These are phyloP conservation scores for Lentinula lateritia DNA, from an alignment of 768 basidiomycete species.

Conservation along the genomic window DNA sequence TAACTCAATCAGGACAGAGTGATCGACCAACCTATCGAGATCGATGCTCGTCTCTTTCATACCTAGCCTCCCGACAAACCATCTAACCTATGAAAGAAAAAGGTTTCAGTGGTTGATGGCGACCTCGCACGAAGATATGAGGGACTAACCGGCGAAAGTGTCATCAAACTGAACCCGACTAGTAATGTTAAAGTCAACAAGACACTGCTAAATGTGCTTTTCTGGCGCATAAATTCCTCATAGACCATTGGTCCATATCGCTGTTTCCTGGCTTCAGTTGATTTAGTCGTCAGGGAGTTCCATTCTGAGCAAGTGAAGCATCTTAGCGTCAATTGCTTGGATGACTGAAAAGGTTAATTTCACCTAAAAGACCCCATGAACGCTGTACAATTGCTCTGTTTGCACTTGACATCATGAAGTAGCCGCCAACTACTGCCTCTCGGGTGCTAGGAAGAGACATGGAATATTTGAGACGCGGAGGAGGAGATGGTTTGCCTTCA, in stretches of 20 bases:
- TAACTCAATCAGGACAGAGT: neutral
- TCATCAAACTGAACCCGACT: constrained; percentile 33
- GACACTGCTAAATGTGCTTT: neutral
- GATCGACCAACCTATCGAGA: constrained; percentile 48
- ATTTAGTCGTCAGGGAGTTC: constrained; percentile 24
- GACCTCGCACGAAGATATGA: constrained; percentile 20
- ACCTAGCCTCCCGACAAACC: constrained; percentile 45
- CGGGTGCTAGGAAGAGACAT: constrained; percentile 31
- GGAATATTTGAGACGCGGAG: constrained; percentile 28
- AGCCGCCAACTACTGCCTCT: constrained; percentile 24
- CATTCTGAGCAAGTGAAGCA: neutral
- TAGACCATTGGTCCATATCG: constrained; percentile 9
- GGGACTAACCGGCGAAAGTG: constrained; percentile 26
- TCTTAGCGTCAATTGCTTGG: neutral
- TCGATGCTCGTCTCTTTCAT: constrained; percentile 52
- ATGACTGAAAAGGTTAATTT: neutral
- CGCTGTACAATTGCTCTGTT: constrained; percentile 41
- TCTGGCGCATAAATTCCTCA: constrained; percentile 3
- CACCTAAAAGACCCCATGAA: constrained; percentile 31
- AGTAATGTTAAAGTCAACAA: neutral
- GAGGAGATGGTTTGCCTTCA: constrained; percentile 17
- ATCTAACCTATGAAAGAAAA: constrained; percentile 40
- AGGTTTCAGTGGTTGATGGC: neutral
- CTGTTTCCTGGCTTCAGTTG: constrained; percentile 9
- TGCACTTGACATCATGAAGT: constrained; percentile 35